phyloP scores from a whole-genome alignment of 345 rosid genomes.

The Noccaea caerulescens region DNA sequence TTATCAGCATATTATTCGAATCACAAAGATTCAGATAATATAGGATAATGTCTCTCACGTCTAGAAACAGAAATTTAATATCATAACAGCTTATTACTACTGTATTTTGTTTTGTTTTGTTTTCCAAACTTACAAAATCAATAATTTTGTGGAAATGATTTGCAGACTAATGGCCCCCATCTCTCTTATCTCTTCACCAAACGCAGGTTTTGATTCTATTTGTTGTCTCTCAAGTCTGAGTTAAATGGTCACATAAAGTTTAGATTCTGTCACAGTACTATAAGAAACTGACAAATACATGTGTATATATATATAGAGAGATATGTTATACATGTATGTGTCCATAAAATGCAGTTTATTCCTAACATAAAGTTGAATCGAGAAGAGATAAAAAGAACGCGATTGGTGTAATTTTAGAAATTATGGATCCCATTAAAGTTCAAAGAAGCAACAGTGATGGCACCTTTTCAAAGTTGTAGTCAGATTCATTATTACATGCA shows the following conservation, averaged over 20 bases:
- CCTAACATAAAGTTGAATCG: constrained; percentile 8
- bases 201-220: not conserved
- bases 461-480: constrained; percentile 14
- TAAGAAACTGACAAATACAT: constrained; percentile 4
- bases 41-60: constrained; percentile 15
- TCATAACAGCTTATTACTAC: not conserved
- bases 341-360: constrained; percentile 7
- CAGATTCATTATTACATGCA: constrained; percentile 5
- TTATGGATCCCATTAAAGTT: not conserved
- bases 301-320: not conserved
- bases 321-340: not conserved
- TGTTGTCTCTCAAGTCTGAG: constrained; percentile 17
- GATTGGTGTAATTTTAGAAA: constrained; percentile 22
- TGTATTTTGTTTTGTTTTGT: not conserved
- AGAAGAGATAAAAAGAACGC: constrained; percentile 15
- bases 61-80: not conserved
- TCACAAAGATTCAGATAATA: constrained; percentile 20
- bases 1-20: not conserved
- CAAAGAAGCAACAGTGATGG: constrained; percentile 10
- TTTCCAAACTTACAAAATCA: not conserved
- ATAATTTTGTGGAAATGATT: not conserved
- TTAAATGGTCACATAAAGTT: constrained; percentile 8
- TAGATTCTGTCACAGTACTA: constrained; percentile 10
- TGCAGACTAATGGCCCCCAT: constrained; percentile 23
- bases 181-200: constrained; percentile 10